Base-by-base conservation (phyloP, 768 basidiomycete species). In the Phaeolepiota aurea region DNA sequence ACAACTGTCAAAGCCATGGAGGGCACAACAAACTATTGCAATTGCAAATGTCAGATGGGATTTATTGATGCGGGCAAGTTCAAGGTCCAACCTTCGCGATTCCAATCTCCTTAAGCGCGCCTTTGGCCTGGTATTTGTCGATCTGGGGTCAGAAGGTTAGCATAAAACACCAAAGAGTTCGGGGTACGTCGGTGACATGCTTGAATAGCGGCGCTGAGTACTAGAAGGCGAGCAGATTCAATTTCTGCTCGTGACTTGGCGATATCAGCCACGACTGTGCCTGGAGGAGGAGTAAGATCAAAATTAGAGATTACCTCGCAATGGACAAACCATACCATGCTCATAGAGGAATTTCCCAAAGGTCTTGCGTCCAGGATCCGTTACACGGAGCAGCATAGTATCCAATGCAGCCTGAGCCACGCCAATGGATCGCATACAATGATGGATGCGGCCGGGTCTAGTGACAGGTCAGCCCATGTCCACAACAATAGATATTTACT, bases 371-470 rank as follows among this genome's bases (percentile, higher is more conserved):
- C 64, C 61, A 3, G 92, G 85, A 56, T 98, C 90, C n/a, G 93
- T 94, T 16, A 93, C 90, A 5, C 96, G 79, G 51, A 82, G 76
- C 33, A 99, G 72, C 78, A 97, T 81, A 37, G 87, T 63, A 53
- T 96, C 89, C 42, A 98, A 65, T 2, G 94, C 85, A 16, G 76
- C 71, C 45, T 83, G 78, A 1, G 96, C 96, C 15, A 75, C 75
- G 15, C 96, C 96, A 43, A 99, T 88, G 5, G 89, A 87, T 28
- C 96, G 81, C 96, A 99, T 99, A 69, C 94, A 96, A 56, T 93
- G 89, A 54, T 94, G 92, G 51, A 94, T 87, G 41, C 92, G 83
- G n/a, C 92, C 92, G 38, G 92, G 92, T 31, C 89, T 90, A 46
- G 15, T 25, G 30, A 50, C 25, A 4, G n/a, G n/a, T n/a, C n/a